Evolutionary conservation across 148 eudicot genomes (phyloP).

Genomic region (Vaccinium darrowii): DNA sequence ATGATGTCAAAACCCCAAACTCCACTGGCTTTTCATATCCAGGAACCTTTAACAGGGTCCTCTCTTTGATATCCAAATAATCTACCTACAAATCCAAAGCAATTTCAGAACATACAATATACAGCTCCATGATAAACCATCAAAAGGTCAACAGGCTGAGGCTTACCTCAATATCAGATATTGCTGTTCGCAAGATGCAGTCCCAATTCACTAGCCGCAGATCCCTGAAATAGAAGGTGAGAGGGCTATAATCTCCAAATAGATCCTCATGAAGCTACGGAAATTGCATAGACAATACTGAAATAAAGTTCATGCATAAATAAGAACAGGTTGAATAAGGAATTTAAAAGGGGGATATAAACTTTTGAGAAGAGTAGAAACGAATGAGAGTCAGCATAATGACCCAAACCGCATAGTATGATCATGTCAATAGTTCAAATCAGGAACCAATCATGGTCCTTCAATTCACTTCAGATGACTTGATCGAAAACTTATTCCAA

Average conservation of each 20-base stretch:
- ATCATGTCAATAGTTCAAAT: neutral
- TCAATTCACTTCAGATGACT: neutral
- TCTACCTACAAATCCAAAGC: slow-evolving; percentile 63
- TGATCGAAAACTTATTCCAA: neutral
- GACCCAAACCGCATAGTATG: neutral
- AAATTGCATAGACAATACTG: neutral
- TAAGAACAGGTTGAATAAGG: neutral
- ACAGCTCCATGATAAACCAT: neutral
- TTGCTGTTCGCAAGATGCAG: slow-evolving; percentile 87
- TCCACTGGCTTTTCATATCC: slow-evolving; percentile 70
- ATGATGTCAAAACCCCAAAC: slow-evolving; percentile 87
- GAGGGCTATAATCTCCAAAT: neutral
- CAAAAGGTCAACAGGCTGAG: slow-evolving; percentile 7
- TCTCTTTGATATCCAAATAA: slow-evolving; percentile 72
- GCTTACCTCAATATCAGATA: slow-evolving; percentile 88
- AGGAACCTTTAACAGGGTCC: slow-evolving; percentile 72
- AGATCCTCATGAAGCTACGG: neutral
- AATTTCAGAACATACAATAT: neutral
- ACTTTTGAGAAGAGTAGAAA: neutral
- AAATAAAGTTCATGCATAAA: neutral
- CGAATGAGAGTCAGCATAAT: neutral
- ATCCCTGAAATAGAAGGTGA: slow-evolving; percentile 49
- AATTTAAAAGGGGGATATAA: neutral
- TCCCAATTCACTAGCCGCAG: slow-evolving; percentile 91
- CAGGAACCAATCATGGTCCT: neutral